phyloP scores from a whole-genome alignment of 1,139 yeast species.

The Yamadazyma mexicana region DNA sequence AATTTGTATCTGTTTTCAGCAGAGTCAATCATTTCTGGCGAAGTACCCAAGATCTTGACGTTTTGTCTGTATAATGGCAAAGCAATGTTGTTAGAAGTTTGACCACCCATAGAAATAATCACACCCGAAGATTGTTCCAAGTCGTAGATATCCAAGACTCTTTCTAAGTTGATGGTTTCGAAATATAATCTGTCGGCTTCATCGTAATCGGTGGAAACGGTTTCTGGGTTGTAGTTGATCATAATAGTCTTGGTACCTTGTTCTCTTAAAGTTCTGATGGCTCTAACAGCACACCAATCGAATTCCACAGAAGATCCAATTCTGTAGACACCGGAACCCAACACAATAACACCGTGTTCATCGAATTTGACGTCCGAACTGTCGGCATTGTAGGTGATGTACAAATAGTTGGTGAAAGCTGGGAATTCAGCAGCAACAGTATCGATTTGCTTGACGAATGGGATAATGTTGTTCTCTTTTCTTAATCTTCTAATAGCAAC shows the following conservation, averaged over 20 bases:
- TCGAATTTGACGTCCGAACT: slow-evolving; percentile 81
- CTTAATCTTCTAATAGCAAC: slow-evolving; percentile 90
- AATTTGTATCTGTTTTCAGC: slow-evolving; percentile 98
- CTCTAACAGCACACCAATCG: slow-evolving; percentile 96
- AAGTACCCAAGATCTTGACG: slow-evolving; percentile 93
- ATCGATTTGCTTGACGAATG: slow-evolving; percentile 96
- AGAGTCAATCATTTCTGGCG: slow-evolving; percentile 97
- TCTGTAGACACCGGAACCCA: slow-evolving; percentile 93
- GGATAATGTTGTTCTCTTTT: slow-evolving; percentile 83
- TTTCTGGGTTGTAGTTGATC: slow-evolving; percentile 98
- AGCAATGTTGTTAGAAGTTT: slow-evolving; percentile 96
- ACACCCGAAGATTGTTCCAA: slow-evolving; percentile 91
- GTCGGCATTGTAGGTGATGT: slow-evolving; percentile 93
- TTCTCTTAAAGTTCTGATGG: slow-evolving; percentile 91
- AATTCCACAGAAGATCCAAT: slow-evolving; percentile 94
- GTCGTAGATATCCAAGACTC: slow-evolving; percentile 94
- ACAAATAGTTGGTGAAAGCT: slow-evolving; percentile 91
- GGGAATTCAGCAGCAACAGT: slow-evolving; percentile 99
- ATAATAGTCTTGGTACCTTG: slow-evolving; percentile 88
- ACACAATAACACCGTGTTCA: slow-evolving; percentile 85
- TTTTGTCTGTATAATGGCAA: slow-evolving; percentile 90
- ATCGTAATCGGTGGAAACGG: slow-evolving; percentile 97
- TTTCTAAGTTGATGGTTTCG: slow-evolving; percentile 92
- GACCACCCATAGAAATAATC: slow-evolving; percentile 98
- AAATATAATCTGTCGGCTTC: slow-evolving; percentile 97